Percentiles rank a stretch among this genome's conserved stretches.
These are phyloP conservation scores for Ambrosiella beaveri DNA, from an alignment of 2,329 filamentous ascomycete genomes.

Conservation along the genomic window DNA sequence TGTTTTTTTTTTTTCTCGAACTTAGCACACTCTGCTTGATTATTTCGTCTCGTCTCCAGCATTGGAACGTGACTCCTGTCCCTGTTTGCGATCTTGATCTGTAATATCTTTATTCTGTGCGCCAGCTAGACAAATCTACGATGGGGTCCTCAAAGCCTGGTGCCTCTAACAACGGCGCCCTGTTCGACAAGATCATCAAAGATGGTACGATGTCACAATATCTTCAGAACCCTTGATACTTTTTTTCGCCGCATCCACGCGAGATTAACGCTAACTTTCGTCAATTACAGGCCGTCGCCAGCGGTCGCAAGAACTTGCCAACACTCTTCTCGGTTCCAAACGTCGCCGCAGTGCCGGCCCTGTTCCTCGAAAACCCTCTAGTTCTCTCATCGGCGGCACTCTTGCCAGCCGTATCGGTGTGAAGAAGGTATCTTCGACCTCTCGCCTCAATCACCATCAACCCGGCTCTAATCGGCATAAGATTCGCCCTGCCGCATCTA, in stretches of 20 bases:
- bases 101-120: not conserved
- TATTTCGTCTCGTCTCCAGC: too few relatives aligned
- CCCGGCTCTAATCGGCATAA: not conserved
- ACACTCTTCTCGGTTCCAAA: conserved; percentile 46
- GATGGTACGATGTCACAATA: conserved; percentile 24
- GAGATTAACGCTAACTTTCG: not conserved
- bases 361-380: conserved; percentile 21
- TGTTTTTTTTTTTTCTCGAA: not conserved
- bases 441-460: not conserved
- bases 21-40: not conserved
- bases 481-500: conserved; percentile 1
- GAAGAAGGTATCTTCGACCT: conserved; percentile 40
- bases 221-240: not conserved
- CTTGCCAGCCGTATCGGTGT: conserved; percentile 58
- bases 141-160: not conserved
- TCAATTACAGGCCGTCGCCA: conserved; percentile 40
- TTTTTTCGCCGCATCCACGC: not conserved
- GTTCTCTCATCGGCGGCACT: conserved; percentile 28
- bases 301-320: conserved; percentile 53
- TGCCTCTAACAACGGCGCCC: conserved; percentile 24
- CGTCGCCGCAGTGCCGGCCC: conserved; percentile 37
- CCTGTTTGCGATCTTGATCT: not conserved
- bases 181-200: conserved; percentile 39
- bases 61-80: too few relatives aligned
- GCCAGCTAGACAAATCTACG: not conserved